Conservation (phyloP, 768 basidiomycete genomes). For the Trametes elegans region DNA sequence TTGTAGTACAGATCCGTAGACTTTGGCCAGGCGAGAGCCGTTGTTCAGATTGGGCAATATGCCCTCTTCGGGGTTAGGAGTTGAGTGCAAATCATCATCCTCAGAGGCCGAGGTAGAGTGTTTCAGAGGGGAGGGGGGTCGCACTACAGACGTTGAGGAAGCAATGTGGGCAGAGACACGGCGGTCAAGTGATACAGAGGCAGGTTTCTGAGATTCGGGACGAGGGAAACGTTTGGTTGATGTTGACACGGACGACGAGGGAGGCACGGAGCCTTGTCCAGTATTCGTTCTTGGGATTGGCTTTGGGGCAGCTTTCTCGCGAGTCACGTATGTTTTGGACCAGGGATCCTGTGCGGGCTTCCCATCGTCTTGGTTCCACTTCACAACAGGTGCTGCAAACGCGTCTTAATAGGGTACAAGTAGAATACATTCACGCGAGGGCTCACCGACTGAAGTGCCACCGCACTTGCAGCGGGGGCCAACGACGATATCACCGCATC, state of each 20-base stretch:
- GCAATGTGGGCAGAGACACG: constrained; percentile 59
- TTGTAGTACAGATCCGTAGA: constrained; percentile 82
- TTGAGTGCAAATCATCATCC: constrained; percentile 33
- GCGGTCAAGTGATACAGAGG: constrained; percentile 36
- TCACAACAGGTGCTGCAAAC: constrained; percentile 59
- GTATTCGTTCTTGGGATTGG: constrained; percentile 20
- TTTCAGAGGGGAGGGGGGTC: constrained; percentile 60
- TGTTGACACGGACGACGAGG: constrained; percentile 19
- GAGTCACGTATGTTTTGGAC: constrained; percentile 75
- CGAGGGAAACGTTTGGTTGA: constrained; percentile 50
- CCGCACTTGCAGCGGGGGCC: constrained; percentile 77
- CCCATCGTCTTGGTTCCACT: constrained; percentile 53
- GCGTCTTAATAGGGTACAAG: neutral
- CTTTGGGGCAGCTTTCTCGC: constrained; percentile 46
- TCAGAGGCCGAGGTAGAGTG: constrained; percentile 28
- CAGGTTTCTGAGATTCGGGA: constrained; percentile 35
- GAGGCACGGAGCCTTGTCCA: neutral
- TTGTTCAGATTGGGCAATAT: constrained; percentile 55
- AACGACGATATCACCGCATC: constrained; percentile 81
- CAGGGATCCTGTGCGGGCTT: constrained; percentile 62
- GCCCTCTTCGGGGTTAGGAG: constrained; percentile 53
- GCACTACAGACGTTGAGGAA: constrained; percentile 43
- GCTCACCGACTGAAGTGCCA: constrained; percentile 74
- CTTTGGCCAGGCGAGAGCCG: constrained; percentile 69
- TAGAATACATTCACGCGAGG: neutral